A percentile compares a stretch with the other conserved stretches of the same genome.
Conservation (phyloP, 805 yeast genomes). For the Saturnispora sanitii region DNA sequence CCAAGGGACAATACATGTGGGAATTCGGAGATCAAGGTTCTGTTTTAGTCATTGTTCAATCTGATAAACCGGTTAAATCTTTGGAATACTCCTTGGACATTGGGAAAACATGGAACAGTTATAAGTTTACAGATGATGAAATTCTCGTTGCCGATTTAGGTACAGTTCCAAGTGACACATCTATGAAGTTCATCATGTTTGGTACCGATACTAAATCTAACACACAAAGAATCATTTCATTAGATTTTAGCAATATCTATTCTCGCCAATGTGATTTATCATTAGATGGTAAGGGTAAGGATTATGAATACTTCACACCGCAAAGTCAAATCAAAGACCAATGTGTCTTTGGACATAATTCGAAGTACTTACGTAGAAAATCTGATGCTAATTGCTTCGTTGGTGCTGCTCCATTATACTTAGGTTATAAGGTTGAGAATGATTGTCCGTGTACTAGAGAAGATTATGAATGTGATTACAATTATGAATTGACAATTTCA, state of each 20-base stretch:
- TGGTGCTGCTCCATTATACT: constrained; percentile 48
- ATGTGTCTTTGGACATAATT: constrained; percentile 67
- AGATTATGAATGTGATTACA: constrained; percentile 92
- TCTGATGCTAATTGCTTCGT: constrained; percentile 60
- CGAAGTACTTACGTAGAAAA: constrained; percentile 47
- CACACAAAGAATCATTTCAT: constrained; percentile 29
- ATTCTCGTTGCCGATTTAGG: constrained; percentile 62
- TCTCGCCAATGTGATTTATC: constrained; percentile 47
- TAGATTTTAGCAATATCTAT: constrained; percentile 49
- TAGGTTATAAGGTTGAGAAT: constrained; percentile 45
- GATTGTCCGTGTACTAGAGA: constrained; percentile 79
- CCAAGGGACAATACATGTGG: constrained; percentile 76
- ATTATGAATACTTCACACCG: constrained; percentile 59
- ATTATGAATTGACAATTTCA: constrained; percentile 56
- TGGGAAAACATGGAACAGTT: constrained; percentile 68
- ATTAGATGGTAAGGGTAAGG: constrained; percentile 29
- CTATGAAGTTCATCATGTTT: constrained; percentile 64
- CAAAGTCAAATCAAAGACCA: constrained; percentile 40
- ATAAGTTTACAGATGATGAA: constrained; percentile 46
- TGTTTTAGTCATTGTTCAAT: constrained; percentile 61
- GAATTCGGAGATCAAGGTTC: constrained; percentile 96
- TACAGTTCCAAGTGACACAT: constrained; percentile 88
- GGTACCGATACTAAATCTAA: constrained; percentile 33
- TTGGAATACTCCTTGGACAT: constrained; percentile 65
- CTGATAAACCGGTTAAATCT: constrained; percentile 44